Percentiles rank a stretch among this genome's conserved stretches.
phyloP scores from a whole-genome alignment of 352 stramenopile genomes.

The Phytophthora citrophthora region DNA sequence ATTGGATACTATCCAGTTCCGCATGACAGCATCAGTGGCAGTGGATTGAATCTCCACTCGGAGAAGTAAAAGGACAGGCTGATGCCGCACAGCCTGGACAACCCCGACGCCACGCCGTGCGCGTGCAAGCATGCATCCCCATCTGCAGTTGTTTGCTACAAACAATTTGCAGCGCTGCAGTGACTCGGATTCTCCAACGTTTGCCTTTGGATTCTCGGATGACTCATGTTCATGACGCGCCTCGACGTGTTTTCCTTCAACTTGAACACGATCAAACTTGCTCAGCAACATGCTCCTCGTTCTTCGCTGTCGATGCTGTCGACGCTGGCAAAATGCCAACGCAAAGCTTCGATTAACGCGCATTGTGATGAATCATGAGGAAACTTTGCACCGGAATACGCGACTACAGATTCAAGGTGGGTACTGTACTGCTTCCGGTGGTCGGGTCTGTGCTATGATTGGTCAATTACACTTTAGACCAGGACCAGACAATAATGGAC shows the following conservation, averaged over 20 bases:
- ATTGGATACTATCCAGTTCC: too few relatives aligned
- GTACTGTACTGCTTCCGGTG: not conserved
- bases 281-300: too few relatives aligned
- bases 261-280: not conserved
- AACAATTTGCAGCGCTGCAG: not conserved
- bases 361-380: too few relatives aligned
- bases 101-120: too few relatives aligned
- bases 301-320: too few relatives aligned
- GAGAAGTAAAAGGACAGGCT: not conserved
- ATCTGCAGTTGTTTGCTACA: not conserved
- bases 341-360: too few relatives aligned
- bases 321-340: too few relatives aligned
- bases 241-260: conserved; percentile 19
- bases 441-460: not conserved
- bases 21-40: too few relatives aligned
- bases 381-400: too few relatives aligned
- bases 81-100: not conserved
- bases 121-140: not conserved
- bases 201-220: not conserved
- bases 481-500: conserved; percentile 9
- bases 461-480: conserved; percentile 3
- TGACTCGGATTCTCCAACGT: conserved; percentile 1
- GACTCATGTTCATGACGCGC: conserved; percentile 13
- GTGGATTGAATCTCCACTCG: too few relatives aligned
- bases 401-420: too few relatives aligned